These are phyloP conservation scores for Tuber umbilicatum DNA, from an alignment of 495 filamentous ascomycete genomes.

Conservation along the genomic window DNA sequence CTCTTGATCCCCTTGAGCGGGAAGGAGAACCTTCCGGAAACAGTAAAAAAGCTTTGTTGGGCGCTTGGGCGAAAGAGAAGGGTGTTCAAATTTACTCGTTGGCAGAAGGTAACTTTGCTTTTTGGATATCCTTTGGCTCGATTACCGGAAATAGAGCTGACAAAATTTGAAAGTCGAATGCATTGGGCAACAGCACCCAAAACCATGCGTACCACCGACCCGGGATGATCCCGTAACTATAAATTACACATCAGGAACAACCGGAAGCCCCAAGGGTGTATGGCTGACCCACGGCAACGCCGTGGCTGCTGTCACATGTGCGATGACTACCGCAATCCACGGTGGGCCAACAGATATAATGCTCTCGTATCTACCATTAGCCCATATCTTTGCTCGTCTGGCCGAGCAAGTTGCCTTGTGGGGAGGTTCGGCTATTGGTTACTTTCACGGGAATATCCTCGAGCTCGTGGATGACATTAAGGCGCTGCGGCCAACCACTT, in stretches of 20 bases:
- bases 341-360: slow-evolving; percentile 53
- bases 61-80: slow-evolving; percentile 60
- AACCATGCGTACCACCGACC: slow-evolving; percentile 60
- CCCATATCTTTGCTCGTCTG: slow-evolving; percentile 87
- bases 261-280: slow-evolving; percentile 90
- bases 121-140: not conserved
- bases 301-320: slow-evolving; percentile 61
- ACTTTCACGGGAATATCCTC: slow-evolving; percentile 88
- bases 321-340: slow-evolving; percentile 49
- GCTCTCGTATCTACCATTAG: slow-evolving; percentile 85
- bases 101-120: slow-evolving; percentile 44
- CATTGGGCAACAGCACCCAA: slow-evolving; percentile 61
- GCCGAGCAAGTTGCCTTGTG: slow-evolving; percentile 69
- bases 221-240: slow-evolving; percentile 80
- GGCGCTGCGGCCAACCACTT: slow-evolving; percentile 69
- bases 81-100: slow-evolving; percentile 74
- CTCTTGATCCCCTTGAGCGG: slow-evolving; percentile 70
- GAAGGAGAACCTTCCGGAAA: slow-evolving; percentile 68
- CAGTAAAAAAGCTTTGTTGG: slow-evolving; percentile 72
- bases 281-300: slow-evolving; percentile 76
- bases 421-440: slow-evolving; percentile 72
- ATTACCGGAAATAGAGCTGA: not conserved
- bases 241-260: slow-evolving; percentile 97
- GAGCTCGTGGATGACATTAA: slow-evolving; percentile 89
- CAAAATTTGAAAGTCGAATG: slow-evolving; percentile 53